These are phyloP conservation scores for Calycina marina DNA, from an alignment of 2,329 filamentous ascomycete genomes.

Conservation along the genomic window DNA sequence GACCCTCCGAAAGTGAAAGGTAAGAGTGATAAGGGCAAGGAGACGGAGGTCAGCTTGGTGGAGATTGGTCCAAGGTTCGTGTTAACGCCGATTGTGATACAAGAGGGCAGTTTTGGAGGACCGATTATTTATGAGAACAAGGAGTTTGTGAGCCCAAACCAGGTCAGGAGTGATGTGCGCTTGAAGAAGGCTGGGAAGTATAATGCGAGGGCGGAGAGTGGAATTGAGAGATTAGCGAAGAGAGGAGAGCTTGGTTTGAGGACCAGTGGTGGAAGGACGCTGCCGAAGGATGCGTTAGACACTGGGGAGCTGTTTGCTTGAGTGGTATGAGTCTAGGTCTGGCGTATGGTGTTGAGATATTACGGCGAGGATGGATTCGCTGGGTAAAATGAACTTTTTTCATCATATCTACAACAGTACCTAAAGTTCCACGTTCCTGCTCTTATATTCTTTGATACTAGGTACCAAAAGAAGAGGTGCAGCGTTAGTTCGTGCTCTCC, in stretches of 20 bases:
- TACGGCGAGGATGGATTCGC: too few relatives aligned
- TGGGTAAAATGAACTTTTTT: too few relatives aligned
- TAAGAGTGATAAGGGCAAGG: conserved; percentile 33
- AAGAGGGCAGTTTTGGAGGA: conserved; percentile 88
- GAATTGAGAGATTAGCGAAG: conserved; percentile 58
- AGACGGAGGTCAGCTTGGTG: conserved; percentile 68
- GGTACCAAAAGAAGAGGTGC: too few relatives aligned
- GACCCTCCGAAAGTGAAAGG: conserved; percentile 32
- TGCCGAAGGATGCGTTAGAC: conserved; percentile 57
- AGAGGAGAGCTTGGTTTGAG: conserved; percentile 63
- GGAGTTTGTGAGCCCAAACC: conserved; percentile 93
- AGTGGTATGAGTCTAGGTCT: conserved; percentile 13
- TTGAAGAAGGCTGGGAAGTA: conserved; percentile 64
- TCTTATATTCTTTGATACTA: too few relatives aligned
- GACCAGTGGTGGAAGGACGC: conserved; percentile 46
- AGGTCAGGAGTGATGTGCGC: conserved; percentile 71
- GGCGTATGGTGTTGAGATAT: conserved; percentile 13
- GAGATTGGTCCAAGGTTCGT: conserved; percentile 93
- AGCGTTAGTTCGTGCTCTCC: too few relatives aligned
- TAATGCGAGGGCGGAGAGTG: conserved; percentile 60
- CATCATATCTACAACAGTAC: too few relatives aligned
- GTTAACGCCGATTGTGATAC: conserved; percentile 84
- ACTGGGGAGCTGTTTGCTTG: conserved; percentile 62
- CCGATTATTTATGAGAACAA: conserved; percentile 98
- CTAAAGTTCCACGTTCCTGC: too few relatives aligned